A percentile compares a stretch with the other conserved stretches of the same genome.
These are phyloP conservation scores for Candida hungchunana DNA, from an alignment of 805 yeast genomes.

Conservation along the genomic window DNA sequence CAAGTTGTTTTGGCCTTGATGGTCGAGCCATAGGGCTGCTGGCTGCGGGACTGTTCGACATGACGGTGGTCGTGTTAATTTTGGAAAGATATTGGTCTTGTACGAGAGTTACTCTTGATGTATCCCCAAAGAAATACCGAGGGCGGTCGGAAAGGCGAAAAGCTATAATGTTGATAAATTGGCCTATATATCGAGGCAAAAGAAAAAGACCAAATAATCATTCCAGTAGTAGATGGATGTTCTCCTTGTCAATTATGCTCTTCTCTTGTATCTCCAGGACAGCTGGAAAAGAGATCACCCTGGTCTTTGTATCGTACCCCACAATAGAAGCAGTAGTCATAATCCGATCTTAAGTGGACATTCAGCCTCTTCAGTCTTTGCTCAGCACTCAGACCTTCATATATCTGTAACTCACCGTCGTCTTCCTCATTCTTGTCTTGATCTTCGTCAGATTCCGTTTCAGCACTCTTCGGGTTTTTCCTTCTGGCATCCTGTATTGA, in stretches of 20 bases:
- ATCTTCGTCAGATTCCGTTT: conserved; percentile 7
- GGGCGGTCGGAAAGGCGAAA: not conserved
- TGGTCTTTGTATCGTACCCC: conserved; percentile 36
- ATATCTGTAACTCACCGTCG: conserved; percentile 29
- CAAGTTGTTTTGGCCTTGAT: conserved; percentile 5
- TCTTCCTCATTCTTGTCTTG: conserved; percentile 9
- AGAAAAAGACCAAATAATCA: no score
- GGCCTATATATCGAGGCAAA: no score
- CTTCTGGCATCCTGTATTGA: conserved; percentile 13
- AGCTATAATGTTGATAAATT: no score
- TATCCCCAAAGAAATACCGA: no score
- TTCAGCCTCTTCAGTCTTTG: conserved; percentile 33
- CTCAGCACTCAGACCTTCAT: conserved; percentile 24
- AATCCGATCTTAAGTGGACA: conserved; percentile 35
- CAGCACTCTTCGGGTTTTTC: conserved; percentile 10
- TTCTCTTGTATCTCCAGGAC: conserved; percentile 46
- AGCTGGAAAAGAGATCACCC: conserved; percentile 36
- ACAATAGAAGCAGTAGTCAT: conserved; percentile 48
- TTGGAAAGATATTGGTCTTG: no score
- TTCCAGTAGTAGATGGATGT: no score
- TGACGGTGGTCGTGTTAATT: no score
- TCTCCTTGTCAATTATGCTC: conserved; percentile 36
- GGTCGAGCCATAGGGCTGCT: not conserved
- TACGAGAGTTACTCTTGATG: no score
- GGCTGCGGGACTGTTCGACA: conserved; percentile 6